phyloP scores from a whole-genome alignment of 345 rosid species.

The Aquilaria sinensis region DNA sequence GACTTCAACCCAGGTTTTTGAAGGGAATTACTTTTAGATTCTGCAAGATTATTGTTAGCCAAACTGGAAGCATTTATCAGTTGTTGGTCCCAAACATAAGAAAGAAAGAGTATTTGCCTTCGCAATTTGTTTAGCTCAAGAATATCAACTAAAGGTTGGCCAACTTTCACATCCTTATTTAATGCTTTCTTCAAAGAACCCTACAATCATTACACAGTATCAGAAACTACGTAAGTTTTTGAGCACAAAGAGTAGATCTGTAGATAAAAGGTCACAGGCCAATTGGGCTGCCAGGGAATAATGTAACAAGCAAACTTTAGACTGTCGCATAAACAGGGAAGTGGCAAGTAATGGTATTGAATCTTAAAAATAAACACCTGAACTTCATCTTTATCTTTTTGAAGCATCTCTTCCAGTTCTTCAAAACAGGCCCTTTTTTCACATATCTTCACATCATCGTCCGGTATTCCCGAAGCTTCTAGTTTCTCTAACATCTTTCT shows the following conservation, averaged over 20 bases:
- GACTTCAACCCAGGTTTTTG: conserved; percentile 34
- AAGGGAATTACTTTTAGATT: conserved; percentile 23
- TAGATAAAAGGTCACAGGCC: background rate
- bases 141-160: conserved; percentile 64
- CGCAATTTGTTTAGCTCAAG: conserved; percentile 76
- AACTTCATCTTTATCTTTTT: conserved; percentile 65
- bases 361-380: conserved; percentile 41
- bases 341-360: background rate
- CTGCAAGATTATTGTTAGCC: conserved; percentile 35
- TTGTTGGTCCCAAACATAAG: conserved; percentile 83
- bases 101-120: conserved; percentile 66
- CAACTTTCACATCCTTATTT: conserved; percentile 31
- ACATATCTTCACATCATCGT: conserved; percentile 21
- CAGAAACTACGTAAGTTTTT: background rate
- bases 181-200: conserved; percentile 49
- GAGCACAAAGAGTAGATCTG: background rate
- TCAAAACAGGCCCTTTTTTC: conserved; percentile 33
- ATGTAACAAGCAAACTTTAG: conserved; percentile 2
- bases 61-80: conserved; percentile 53
- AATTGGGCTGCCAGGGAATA: background rate
- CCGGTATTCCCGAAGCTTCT: conserved; percentile 29
- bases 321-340: conserved; percentile 1
- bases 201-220: conserved; percentile 25
- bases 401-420: conserved; percentile 57
- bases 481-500: conserved; percentile 42